These are phyloP conservation scores for Tetragonia tetragonoides DNA, from an alignment of 148 eudicot species.

Conservation along the genomic window DNA sequence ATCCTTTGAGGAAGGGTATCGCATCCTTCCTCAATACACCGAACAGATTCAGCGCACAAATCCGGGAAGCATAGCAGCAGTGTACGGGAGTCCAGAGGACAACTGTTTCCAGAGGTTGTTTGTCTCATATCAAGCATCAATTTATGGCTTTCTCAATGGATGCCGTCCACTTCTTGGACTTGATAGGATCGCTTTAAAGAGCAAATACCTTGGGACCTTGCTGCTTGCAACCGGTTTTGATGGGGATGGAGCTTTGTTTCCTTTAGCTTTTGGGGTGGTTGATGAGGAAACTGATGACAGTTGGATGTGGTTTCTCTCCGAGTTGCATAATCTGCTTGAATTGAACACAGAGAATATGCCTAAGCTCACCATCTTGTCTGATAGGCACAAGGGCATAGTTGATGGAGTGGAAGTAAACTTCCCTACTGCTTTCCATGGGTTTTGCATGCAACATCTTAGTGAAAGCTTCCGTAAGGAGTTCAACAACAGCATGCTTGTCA, in stretches of 20 bases:
- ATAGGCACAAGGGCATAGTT: conserved; percentile 53
- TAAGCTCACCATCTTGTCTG: conserved; percentile 60
- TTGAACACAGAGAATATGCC: conserved; percentile 73
- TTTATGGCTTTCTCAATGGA: conserved; percentile 63
- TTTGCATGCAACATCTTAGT: conserved; percentile 62
- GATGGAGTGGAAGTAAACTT: conserved; percentile 63
- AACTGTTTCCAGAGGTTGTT: conserved; percentile 59
- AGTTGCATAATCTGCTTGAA: conserved; percentile 59
- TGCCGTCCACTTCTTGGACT: conserved; percentile 71
- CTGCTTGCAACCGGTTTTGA: conserved; percentile 69
- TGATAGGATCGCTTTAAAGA: conserved; percentile 56
- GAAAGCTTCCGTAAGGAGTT: conserved; percentile 63
- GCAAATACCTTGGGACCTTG: conserved; percentile 65
- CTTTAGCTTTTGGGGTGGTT: conserved; percentile 75
- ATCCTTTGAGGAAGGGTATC: conserved; percentile 71
- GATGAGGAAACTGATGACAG: conserved; percentile 70
- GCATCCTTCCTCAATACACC: conserved; percentile 67
- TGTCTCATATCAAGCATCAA: conserved; percentile 67
- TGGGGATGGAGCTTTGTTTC: conserved; percentile 64
- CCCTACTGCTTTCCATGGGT: conserved; percentile 74
- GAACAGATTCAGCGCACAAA: conserved; percentile 58
- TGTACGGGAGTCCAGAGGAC: conserved; percentile 52
- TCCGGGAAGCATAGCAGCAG: conserved; percentile 71
- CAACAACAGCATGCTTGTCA: conserved; percentile 52
- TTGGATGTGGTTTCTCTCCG: conserved; percentile 90